A percentile compares a stretch with the other conserved stretches of the same genome.
These are phyloP conservation scores for Neurospora discreta DNA, from an alignment of 495 filamentous ascomycete genomes.

Conservation along the genomic window DNA sequence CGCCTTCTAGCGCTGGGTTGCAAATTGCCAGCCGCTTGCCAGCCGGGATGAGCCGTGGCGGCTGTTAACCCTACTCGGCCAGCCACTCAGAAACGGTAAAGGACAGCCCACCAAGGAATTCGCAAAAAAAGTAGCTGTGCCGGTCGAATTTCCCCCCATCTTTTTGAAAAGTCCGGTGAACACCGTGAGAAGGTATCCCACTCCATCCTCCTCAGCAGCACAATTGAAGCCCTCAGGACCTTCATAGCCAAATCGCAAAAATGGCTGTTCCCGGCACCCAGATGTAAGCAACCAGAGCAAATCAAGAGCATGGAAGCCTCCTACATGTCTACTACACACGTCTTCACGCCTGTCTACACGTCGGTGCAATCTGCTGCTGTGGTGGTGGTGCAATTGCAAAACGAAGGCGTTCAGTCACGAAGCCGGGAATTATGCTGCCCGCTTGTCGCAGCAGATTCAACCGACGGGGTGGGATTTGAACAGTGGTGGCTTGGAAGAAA, in stretches of 20 bases:
- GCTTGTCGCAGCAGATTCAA: not conserved
- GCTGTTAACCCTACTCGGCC: slow-evolving; percentile 24
- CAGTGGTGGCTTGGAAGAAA: not conserved
- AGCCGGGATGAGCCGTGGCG: slow-evolving; percentile 4
- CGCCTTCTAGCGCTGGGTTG: not conserved
- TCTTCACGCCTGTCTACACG: not conserved
- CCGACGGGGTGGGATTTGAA: not conserved
- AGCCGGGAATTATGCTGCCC: not conserved
- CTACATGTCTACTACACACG: not conserved
- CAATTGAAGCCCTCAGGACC: slow-evolving; percentile 14
- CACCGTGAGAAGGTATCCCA: slow-evolving; percentile 17
- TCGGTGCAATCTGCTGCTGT: not conserved
- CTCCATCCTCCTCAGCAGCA: slow-evolving; percentile 16
- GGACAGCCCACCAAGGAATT: slow-evolving; percentile 24
- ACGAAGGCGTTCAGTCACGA: not conserved
- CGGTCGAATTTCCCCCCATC: slow-evolving; percentile 22
- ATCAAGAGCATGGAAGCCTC: not conserved
- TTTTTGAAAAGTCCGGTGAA: slow-evolving; percentile 20
- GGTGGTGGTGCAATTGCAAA: not conserved
- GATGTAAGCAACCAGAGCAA: slow-evolving; percentile 35
- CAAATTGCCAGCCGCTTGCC: not conserved
- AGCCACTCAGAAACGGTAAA: slow-evolving; percentile 6
- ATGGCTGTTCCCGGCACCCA: slow-evolving; percentile 42
- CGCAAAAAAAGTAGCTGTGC: slow-evolving; percentile 25
- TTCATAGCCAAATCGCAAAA: slow-evolving; percentile 29